Evolutionary conservation across 805 yeast species (phyloP), one percentile per base, ranked within the genome.

Genomic region (Vanderwaltozyma polyspora): DNA sequence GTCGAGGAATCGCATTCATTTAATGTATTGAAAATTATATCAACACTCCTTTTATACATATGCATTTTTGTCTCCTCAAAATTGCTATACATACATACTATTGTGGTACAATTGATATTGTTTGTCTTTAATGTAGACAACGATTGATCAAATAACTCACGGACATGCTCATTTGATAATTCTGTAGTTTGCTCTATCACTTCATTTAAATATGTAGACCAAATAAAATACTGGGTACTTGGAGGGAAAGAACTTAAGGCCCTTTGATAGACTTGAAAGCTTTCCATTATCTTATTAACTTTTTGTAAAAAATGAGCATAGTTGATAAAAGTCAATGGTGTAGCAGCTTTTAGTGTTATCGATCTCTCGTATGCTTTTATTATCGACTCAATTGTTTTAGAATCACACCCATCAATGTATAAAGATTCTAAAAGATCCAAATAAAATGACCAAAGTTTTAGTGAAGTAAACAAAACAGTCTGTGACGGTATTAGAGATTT

Each of bases 111-210:
- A 32, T 52, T 49, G 6, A 56, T 37, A 15, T 39, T 44, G 16
- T 65, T 55, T 0, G 57, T 32, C 0, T 82, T 79, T 41, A 82
- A 66, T 1, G 52, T 61, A 4, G 60, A 63, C 4, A 82, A 44
- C 5, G 85, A 70, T 29, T 74, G 73, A 31, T 84, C 94, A 58
- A 82, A 86, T 12, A 80, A 48, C 37, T 82, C 94, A 25, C 94
- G 61, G 5, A 81, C 57, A 40, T 79, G 57, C 42, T 79, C 85
- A 2, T 60, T 36, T 2, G 63, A 55, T 16, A 69, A 41, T 1
- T 40, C 25, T 13, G 26, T 17, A 9, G 24, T 31, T 9, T 58
- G 43, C 11, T 53, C 45, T 22, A 77, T 42, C 0, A 74, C 67
- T 35, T 70, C 74, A 0, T 68, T 55, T 22, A 86, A 51, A 52